Evolutionary conservation across 2,329 filamentous ascomycete genomes (phyloP).

Genomic region (Ascochyta lentis): DNA sequence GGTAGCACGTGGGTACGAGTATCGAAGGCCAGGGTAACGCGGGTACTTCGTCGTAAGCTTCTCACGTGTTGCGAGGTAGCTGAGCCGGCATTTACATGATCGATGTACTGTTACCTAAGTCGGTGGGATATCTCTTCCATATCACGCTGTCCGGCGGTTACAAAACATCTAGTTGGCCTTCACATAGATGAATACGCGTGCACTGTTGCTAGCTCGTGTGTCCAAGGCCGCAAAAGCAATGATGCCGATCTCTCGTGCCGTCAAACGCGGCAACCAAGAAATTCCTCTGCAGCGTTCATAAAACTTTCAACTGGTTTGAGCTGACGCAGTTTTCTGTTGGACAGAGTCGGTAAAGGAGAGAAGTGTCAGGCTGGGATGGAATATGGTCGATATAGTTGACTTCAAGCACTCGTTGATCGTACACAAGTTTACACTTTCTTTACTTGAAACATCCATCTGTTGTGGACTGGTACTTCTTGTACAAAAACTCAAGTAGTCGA

Average conservation of each 20-base stretch:
- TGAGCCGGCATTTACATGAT: neutral
- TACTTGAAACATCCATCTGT: neutral
- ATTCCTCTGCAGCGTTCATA: neutral
- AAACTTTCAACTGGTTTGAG: too few species aligned
- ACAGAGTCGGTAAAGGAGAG: neutral
- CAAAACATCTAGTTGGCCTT: neutral
- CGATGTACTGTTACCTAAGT: neutral
- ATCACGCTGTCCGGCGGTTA: neutral
- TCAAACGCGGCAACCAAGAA: neutral
- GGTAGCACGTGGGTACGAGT: slow-evolving; percentile 1
- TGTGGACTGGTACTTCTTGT: neutral
- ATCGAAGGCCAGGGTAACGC: neutral
- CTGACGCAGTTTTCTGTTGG: neutral
- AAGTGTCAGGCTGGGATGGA: neutral
- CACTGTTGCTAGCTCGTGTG: neutral
- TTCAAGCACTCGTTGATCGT: neutral
- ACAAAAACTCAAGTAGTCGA: neutral
- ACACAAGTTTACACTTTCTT: neutral
- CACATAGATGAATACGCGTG: neutral
- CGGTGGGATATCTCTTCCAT: neutral
- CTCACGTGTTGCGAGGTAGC: slow-evolving; percentile 1
- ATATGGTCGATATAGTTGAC: neutral
- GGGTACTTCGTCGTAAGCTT: neutral
- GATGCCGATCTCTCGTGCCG: neutral
- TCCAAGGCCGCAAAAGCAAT: neutral